Evolutionary conservation across 257 asterid genomes (phyloP).

Genomic region (Fraxinus anomala): DNA sequence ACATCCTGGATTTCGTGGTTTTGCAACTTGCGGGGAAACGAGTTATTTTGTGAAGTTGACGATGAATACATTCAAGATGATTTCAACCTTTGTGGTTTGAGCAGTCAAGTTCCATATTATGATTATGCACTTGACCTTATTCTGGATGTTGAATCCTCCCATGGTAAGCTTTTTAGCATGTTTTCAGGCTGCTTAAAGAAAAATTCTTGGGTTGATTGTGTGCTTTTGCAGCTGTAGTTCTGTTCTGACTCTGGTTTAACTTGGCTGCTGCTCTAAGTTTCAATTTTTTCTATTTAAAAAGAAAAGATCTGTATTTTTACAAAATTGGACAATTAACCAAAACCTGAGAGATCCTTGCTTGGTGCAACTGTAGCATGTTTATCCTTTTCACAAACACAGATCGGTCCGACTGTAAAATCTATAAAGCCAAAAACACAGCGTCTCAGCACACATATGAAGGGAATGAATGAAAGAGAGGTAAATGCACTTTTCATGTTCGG

Average conservation of each 20-base stretch:
- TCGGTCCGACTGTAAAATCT: no score
- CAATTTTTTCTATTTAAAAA: background rate
- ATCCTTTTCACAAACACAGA: background rate
- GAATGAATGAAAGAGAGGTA: background rate
- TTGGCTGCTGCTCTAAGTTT: background rate
- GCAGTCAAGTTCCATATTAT: conserved; percentile 65
- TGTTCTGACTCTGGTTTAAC: background rate
- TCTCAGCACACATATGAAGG: background rate
- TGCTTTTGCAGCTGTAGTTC: conserved; percentile 4
- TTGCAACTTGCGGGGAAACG: conserved; percentile 72
- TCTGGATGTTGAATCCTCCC: conserved; percentile 68
- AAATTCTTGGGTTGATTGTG: conserved; percentile 11
- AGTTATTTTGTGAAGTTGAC: conserved; percentile 66
- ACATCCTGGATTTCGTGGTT: conserved; percentile 75
- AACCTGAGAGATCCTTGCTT: background rate
- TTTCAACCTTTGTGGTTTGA: conserved; percentile 68
- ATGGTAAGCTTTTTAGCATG: conserved; percentile 41
- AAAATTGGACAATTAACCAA: background rate
- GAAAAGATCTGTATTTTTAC: background rate
- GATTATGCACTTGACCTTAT: conserved; percentile 65
- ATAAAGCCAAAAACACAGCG: no score
- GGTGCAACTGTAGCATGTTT: background rate
- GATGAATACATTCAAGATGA: conserved; percentile 70
- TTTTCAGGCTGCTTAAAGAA: conserved; percentile 1
- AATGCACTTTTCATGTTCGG: background rate